A percentile compares a stretch with the other conserved stretches of the same genome.
phyloP scores from a whole-genome alignment of 2,329 filamentous ascomycete genomes.

The Penicillium griseofulvum region DNA sequence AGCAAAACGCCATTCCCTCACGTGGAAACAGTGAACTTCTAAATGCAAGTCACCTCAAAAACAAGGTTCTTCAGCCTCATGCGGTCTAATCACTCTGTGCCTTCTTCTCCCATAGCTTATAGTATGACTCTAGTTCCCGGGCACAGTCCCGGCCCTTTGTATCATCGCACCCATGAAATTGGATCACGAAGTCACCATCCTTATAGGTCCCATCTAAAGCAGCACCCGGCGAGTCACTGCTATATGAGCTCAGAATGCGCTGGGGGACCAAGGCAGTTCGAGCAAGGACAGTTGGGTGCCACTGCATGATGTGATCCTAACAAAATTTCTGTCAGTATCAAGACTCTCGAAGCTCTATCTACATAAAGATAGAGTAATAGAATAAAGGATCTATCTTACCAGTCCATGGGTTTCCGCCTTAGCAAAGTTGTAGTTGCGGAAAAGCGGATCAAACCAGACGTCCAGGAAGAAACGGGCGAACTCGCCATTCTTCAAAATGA shows the following conservation, averaged over 20 bases:
- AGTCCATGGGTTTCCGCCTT: constrained; percentile 90
- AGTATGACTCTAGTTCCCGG: constrained; percentile 63
- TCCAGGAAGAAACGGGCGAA: constrained; percentile 94
- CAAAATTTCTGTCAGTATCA: constrained; percentile 27
- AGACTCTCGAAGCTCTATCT: not conserved
- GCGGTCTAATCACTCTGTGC: constrained; percentile 18
- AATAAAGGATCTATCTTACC: constrained; percentile 51
- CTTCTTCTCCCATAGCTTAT: constrained; percentile 42
- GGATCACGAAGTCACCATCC: constrained; percentile 80
- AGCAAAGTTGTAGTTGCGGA: constrained; percentile 91
- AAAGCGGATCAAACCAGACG: constrained; percentile 93
- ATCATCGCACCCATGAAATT: constrained; percentile 69
- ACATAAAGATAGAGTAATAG: not conserved
- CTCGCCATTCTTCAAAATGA: constrained; percentile 77
- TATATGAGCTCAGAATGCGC: constrained; percentile 77
- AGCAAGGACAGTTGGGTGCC: constrained; percentile 93
- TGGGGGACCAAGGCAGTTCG: constrained; percentile 90
- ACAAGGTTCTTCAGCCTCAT: not conserved
- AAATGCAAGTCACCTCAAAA: not conserved
- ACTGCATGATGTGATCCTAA: constrained; percentile 85
- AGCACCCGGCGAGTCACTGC: constrained; percentile 41
- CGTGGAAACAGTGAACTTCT: not conserved
- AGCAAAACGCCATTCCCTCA: constrained; percentile 6
- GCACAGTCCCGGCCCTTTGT: constrained; percentile 61
- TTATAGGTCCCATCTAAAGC: constrained; percentile 63